Evolutionary conservation across 345 rosid genomes (phyloP).

Genomic region (Lagerstroemia speciosa): DNA sequence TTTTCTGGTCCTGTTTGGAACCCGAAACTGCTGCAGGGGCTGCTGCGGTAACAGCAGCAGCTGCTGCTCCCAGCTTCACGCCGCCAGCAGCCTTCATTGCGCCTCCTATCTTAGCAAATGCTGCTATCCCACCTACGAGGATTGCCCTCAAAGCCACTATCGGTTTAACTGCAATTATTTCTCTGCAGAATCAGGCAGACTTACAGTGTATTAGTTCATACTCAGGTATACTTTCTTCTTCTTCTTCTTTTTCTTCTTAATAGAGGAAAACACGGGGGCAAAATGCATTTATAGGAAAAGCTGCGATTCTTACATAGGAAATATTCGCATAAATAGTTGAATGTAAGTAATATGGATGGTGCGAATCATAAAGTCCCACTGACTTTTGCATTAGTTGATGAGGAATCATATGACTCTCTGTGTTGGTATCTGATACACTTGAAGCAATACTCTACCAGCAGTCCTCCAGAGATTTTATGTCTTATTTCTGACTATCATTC

Average conservation of each 20-base stretch:
- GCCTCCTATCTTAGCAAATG: conserved; percentile 10
- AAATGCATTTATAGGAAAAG: background rate
- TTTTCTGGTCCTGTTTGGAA: conserved; percentile 1
- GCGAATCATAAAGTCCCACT: no score
- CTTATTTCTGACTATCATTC: no score
- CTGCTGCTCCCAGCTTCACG: conserved; percentile 11
- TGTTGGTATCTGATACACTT: no score
- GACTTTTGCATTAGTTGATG: no score
- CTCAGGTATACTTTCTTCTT: background rate
- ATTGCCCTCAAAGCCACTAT: conserved; percentile 14
- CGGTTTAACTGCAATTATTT: conserved; percentile 8
- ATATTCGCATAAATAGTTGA: no score
- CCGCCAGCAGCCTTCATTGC: conserved; percentile 12
- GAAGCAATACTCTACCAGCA: no score
- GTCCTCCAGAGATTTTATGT: no score
- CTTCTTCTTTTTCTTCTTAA: no score
- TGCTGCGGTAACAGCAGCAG: conserved; percentile 13
- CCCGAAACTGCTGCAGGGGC: conserved; percentile 10
- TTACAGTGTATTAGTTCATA: background rate
- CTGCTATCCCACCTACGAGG: conserved; percentile 9
- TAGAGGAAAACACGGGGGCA: background rate
- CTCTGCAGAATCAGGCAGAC: background rate
- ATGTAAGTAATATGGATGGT: no score
- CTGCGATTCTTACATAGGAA: no score
- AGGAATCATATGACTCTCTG: no score